These are phyloP conservation scores for Nakazawaea peltata DNA, from an alignment of 805 yeast species.

Conservation along the genomic window DNA sequence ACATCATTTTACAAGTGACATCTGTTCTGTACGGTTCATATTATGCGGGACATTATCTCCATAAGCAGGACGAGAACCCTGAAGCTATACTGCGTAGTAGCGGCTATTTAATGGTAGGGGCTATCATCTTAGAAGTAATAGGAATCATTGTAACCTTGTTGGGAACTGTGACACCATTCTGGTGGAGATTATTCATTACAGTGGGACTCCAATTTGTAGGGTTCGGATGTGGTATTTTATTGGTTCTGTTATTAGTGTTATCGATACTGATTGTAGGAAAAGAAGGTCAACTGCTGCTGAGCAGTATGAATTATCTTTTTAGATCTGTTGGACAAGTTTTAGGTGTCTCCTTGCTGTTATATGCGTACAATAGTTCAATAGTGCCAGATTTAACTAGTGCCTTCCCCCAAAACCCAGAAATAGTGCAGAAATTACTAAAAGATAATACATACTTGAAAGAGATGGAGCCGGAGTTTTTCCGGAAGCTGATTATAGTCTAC, in stretches of 20 bases:
- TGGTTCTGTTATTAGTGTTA: slow-evolving; percentile 30
- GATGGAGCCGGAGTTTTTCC: no score
- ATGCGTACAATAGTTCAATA: slow-evolving; percentile 26
- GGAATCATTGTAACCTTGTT: slow-evolving; percentile 1
- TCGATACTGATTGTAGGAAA: slow-evolving; percentile 36
- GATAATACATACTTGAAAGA: no score
- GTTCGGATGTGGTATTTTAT: slow-evolving; percentile 31
- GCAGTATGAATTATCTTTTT: slow-evolving; percentile 41
- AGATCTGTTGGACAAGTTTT: slow-evolving; percentile 39
- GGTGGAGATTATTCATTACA: slow-evolving; percentile 23
- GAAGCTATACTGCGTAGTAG: slow-evolving; percentile 15
- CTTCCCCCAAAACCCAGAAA: slow-evolving; percentile 17
- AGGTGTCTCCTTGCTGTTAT: slow-evolving; percentile 35
- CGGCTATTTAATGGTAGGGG: slow-evolving; percentile 14
- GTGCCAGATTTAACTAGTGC: slow-evolving; percentile 22
- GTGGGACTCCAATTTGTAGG: slow-evolving; percentile 25
- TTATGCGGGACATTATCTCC: slow-evolving; percentile 25
- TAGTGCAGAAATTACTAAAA: no score
- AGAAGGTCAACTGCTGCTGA: slow-evolving; percentile 38
- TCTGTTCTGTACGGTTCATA: slow-evolving; percentile 31
- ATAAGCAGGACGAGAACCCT: slow-evolving; percentile 11
- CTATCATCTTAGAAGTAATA: slow-evolving; percentile 1
- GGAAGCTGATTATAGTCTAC: no score
- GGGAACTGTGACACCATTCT: neutral
- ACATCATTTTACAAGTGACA: slow-evolving; percentile 32